Conservation (phyloP, 2,329 filamentous ascomycete species). For the Penicillium corylophilum region DNA sequence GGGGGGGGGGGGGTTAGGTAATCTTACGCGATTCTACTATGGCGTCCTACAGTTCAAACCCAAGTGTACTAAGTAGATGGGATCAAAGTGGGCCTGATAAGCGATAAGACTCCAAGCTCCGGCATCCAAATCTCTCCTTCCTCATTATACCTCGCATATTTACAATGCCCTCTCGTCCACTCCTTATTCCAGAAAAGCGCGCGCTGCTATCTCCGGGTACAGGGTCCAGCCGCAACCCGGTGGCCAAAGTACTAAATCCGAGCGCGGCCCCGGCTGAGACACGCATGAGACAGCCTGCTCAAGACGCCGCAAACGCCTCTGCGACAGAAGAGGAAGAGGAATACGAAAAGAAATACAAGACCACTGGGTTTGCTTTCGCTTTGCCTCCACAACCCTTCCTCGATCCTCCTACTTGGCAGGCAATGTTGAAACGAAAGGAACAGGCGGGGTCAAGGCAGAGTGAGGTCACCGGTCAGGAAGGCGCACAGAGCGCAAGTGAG, state of each 20-base stretch:
- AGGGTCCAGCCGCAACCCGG: neutral
- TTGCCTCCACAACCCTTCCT: slow-evolving; percentile 40
- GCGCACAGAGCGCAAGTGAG: slow-evolving; percentile 2
- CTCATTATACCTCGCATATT: neutral
- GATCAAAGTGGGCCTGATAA: neutral
- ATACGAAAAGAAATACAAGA: neutral
- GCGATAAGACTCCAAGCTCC: neutral
- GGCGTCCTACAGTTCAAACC: neutral
- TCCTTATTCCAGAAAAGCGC: slow-evolving; percentile 31
- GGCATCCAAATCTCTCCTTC: neutral
- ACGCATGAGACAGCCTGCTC: slow-evolving; percentile 12
- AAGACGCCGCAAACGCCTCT: neutral
- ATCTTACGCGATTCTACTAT: neutral
- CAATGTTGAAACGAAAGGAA: slow-evolving; percentile 24
- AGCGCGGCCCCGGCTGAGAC: slow-evolving; percentile 22
- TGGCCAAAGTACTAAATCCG: slow-evolving; percentile 21
- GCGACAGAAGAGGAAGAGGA: neutral
- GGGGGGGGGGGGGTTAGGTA: too few relatives aligned
- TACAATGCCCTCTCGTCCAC: slow-evolving; percentile 12
- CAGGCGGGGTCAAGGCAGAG: slow-evolving; percentile 5
- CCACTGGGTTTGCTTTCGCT: slow-evolving; percentile 36
- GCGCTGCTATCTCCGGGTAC: slow-evolving; percentile 17
- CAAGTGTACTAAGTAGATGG: neutral
- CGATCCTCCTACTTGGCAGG: slow-evolving; percentile 35
- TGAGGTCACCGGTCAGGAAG: neutral